Percentiles rank a stretch among this genome's conserved stretches.
Evolutionary conservation across 2,329 filamentous ascomycete species (phyloP).

Genomic region (Lachnellula suecica): DNA sequence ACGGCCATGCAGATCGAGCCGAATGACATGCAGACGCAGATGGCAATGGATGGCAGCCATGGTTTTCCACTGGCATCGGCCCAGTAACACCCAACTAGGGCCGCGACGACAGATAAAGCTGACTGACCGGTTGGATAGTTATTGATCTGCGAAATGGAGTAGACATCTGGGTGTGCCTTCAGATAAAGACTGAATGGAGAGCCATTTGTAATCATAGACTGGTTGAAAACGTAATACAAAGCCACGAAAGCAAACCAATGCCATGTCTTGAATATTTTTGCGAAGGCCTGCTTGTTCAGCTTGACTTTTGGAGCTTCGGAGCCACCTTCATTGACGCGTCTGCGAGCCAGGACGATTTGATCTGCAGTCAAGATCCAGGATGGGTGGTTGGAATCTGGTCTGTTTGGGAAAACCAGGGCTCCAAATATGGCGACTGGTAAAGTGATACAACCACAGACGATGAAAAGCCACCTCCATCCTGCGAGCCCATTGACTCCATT

Average conservation of each 20-base stretch:
- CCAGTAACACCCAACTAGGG: slow-evolving; percentile 11
- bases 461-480: slow-evolving; percentile 32
- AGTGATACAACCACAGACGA: slow-evolving; percentile 30
- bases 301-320: slow-evolving; percentile 5
- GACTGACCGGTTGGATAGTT: slow-evolving; percentile 9
- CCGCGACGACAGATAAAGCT: slow-evolving; percentile 6
- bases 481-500: slow-evolving; percentile 24
- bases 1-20: slow-evolving; percentile 30
- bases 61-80: slow-evolving; percentile 13
- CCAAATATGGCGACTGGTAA: slow-evolving; percentile 9
- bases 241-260: slow-evolving; percentile 14
- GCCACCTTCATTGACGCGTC: slow-evolving; percentile 6
- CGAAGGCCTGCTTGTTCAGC: slow-evolving; percentile 1
- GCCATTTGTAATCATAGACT: slow-evolving; percentile 12
- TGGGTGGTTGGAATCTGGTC: slow-evolving; percentile 8
- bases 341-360: slow-evolving; percentile 3
- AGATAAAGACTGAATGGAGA: slow-evolving; percentile 10
- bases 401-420: slow-evolving; percentile 5
- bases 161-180: slow-evolving; percentile 9
- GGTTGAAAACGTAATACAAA: slow-evolving; percentile 13
- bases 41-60: slow-evolving; percentile 9
- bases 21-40: slow-evolving; percentile 22
- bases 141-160: slow-evolving; percentile 10
- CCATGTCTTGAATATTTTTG: slow-evolving; percentile 9
- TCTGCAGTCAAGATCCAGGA: slow-evolving; percentile 10